Evolutionary conservation across 1,284 basidiomycete species (phyloP), one percentile per base, ranked within the genome.

Genomic region (Heliocybe sulcata): DNA sequence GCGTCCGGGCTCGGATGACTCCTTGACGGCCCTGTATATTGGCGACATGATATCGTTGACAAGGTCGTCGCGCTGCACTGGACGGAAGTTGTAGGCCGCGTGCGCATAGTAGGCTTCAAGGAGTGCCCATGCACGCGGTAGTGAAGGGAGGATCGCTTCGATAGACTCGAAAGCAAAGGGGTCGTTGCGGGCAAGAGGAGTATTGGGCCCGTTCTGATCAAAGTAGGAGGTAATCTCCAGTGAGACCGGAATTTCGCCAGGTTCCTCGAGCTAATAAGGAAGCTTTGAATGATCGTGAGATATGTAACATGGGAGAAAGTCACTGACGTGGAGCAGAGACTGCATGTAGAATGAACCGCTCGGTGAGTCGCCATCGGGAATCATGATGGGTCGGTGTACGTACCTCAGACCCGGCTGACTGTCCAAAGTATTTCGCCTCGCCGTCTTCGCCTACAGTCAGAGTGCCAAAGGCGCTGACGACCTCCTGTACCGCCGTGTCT

Each of bases 401-500:
- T 49, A 49, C 47, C 47, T 49, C 47, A 3, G 47, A 49, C 22
- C 47, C 47, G 9, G 47, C 47, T 14, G 47, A 49, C 3, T 29
- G 47, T 16, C 47, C 47, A 29, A 26, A 49, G 23, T 49, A 49
- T 22, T 49, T 49, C 4, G 47, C 47, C n/a, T 25, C 47, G 4
- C 47, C 47, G 22, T 25, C 14, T 22, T 49, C 47, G 8, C 47
- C 27, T 14, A 49, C 25, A 23, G 47, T 49, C 47, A 49, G 47
- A 12, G 47, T 49, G 4, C 47, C 47, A 14, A 49, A 23, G 6
- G 47, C 20, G 22, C 22, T 56, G 6, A 26, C 56, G 19, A 62
- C 65, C 54, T 55, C 2, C 57, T 55, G 48, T 59, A 29, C n/a
- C 61, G 61, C 45, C 49, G 51, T 48, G 55, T 26, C 27, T 49